phyloP scores from a whole-genome alignment of 208 protist species.

The Angomonas ambiguus region DNA sequence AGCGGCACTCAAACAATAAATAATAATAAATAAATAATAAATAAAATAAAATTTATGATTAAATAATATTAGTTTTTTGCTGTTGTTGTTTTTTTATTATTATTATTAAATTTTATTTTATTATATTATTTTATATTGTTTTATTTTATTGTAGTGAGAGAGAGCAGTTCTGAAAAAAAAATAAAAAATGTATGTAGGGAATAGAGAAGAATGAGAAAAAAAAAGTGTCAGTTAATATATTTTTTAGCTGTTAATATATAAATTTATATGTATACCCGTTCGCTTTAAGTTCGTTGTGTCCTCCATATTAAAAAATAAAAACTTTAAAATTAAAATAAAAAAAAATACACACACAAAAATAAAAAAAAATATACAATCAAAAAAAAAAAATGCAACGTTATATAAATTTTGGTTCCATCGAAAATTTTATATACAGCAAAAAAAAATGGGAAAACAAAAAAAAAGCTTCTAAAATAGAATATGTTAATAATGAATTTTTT shows the following conservation, averaged over 20 bases:
- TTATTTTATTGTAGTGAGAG: conserved; percentile 11
- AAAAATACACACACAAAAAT: neutral
- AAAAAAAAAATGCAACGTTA: too few relatives aligned
- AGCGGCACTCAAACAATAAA: neutral
- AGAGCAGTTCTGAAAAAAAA: conserved; percentile 1
- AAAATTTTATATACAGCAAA: too few relatives aligned
- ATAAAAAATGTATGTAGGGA: too few relatives aligned
- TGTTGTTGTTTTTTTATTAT: conserved; percentile 10
- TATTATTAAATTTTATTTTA: conserved; percentile 11
- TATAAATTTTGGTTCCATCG: too few relatives aligned
- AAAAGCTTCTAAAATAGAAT: too few relatives aligned
- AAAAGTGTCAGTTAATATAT: conserved; percentile 6
- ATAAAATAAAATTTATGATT: neutral
- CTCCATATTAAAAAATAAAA: neutral
- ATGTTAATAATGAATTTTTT: too few relatives aligned
- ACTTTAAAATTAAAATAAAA: neutral
- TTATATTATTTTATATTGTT: conserved; percentile 20
- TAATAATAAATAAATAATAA: conserved; percentile 10
- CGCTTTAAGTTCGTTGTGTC: too few relatives aligned
- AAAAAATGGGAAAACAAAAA: conserved; percentile 9
- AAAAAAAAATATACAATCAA: conserved; percentile 3
- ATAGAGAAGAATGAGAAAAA: conserved; percentile 7
- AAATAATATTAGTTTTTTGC: conserved; percentile 11
- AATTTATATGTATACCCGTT: neutral
- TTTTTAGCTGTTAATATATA: neutral